A percentile compares a stretch with the other conserved stretches of the same genome.
Evolutionary conservation across 257 asterid genomes (phyloP).

Genomic region (Craterostigma plantagineum): DNA sequence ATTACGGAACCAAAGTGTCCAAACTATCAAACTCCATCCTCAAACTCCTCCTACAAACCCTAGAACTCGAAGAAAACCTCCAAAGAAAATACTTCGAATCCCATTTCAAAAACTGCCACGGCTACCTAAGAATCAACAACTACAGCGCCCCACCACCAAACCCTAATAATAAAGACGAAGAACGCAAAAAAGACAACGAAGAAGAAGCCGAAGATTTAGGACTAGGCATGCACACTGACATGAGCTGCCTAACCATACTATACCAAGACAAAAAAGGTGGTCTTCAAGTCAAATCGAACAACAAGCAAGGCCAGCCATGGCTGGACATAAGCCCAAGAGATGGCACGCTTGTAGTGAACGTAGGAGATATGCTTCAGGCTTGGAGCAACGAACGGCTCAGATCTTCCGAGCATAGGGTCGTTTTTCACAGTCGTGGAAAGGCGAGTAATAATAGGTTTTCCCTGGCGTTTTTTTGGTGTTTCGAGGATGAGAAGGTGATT

Average conservation of each 20-base stretch:
- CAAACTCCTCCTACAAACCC: conserved; percentile 19
- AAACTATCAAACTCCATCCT: conserved; percentile 25
- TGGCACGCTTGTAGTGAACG: conserved; percentile 47
- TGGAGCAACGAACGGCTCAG: conserved; percentile 55
- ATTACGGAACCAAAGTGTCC: conserved; percentile 40
- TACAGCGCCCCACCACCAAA: conserved; percentile 26
- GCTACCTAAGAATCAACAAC: conserved; percentile 56
- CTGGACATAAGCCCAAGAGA: conserved; percentile 37
- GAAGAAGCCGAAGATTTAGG: conserved; percentile 44
- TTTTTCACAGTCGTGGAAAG: conserved; percentile 27
- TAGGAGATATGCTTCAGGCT: conserved; percentile 64
- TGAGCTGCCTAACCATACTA: conserved; percentile 58
- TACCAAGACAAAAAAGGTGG: conserved; percentile 59
- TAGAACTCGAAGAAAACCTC: conserved; percentile 18
- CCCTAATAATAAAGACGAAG: not conserved
- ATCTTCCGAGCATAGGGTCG: conserved; percentile 60
- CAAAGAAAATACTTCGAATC: conserved; percentile 20
- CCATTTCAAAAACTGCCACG: conserved; percentile 44
- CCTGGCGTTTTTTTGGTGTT: conserved; percentile 61
- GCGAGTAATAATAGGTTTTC: conserved; percentile 26
- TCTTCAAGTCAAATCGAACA: conserved; percentile 45
- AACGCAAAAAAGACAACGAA: conserved; percentile 10
- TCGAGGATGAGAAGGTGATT: conserved; percentile 48
- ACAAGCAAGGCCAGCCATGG: conserved; percentile 34
- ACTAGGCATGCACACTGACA: conserved; percentile 66